Base-by-base conservation (phyloP, 208 protist genomes). In the Leishmania major region DNA sequence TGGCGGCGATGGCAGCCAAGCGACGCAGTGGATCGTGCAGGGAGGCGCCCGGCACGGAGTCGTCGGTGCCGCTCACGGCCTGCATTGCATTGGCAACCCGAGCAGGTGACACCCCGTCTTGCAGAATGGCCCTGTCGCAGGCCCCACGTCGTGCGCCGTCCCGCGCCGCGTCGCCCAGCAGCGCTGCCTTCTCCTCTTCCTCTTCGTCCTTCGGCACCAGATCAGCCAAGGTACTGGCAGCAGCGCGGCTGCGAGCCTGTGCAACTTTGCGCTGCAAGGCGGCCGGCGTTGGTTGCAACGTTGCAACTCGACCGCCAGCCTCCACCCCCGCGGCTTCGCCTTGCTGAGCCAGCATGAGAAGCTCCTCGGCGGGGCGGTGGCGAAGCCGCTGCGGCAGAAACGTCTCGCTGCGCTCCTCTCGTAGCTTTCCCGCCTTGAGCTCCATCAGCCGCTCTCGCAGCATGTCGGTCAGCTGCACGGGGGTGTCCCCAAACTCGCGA, bases 391-490 rank as follows among this genome's bases (percentile, higher is more conserved):
- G 85, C 37, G 93, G 92, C 73, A 96, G 77, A 75, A 90, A 96
- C 5, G 93, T 94, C 60, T 95, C 93, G 72, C 91, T 91, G 69
- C 93, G 92, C 73, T 97, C 93, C 80, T 96, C 89, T 25, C 78
- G 84, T 75, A 96, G 86, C 70, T 90, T 90, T 69, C 93, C 87
- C 0, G 87, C 92, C 80, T 96, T 97, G 28, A 97, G 90, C 84
- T 97, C 93, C 92, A 96, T 95, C 66, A 97, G 80, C 3, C 94
- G 92, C 85, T 97, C 94, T 19, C 90, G 87, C 60, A 97, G 86
- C 94, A 97, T 97, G 86, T 96, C 94, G 15, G 93, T 97, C 60
- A 97, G 83, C 88, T 97, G 89, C 53, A 92, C 88, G 11, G 94
- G 94, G 13, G 94, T 96, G 80, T 97, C 93, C 19, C 93, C 93